A percentile compares a stretch with the other conserved stretches of the same genome.
phyloP scores from a whole-genome alignment of 345 rosid species.

The Eucalyptus caleyi region DNA sequence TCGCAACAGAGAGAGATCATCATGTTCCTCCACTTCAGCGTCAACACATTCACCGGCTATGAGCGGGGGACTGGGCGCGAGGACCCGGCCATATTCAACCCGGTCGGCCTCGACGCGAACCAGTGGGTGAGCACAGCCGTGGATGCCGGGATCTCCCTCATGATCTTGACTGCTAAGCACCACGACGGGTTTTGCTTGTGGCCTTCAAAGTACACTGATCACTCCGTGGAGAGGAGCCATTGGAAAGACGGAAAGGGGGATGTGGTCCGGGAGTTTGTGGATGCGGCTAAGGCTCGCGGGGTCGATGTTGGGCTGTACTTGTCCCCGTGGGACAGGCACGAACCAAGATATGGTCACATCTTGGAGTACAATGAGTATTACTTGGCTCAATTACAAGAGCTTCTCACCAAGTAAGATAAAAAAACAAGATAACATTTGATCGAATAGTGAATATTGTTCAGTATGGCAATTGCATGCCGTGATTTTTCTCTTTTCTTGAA shows the following conservation, averaged over 20 bases:
- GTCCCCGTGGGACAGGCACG: slow-evolving; percentile 75
- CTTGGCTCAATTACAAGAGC: slow-evolving; percentile 61
- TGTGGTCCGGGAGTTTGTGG: slow-evolving; percentile 42
- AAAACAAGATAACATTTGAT: neutral
- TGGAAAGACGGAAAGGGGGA: slow-evolving; percentile 56
- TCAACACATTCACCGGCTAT: slow-evolving; percentile 64
- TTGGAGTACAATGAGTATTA: slow-evolving; percentile 59
- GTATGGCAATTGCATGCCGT: neutral
- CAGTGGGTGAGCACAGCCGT: slow-evolving; percentile 47
- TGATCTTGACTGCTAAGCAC: slow-evolving; percentile 67
- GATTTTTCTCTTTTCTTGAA: neutral
- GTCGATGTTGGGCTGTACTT: slow-evolving; percentile 48
- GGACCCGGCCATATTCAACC: slow-evolving; percentile 38
- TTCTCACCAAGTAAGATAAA: slow-evolving; percentile 26
- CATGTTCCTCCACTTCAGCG: slow-evolving; percentile 72
- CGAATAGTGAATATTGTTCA: neutral
- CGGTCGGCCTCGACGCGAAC: slow-evolving; percentile 17
- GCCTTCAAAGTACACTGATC: slow-evolving; percentile 59
- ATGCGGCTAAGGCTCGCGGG: slow-evolving; percentile 20
- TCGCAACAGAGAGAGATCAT: slow-evolving; percentile 73
- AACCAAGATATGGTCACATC: slow-evolving; percentile 40
- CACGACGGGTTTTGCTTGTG: slow-evolving; percentile 74
- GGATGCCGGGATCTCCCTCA: slow-evolving; percentile 39
- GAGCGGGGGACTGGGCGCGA: slow-evolving; percentile 64
- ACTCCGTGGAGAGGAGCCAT: slow-evolving; percentile 40